Percentiles rank a stretch among this genome's conserved stretches.
Evolutionary conservation across 2,329 filamentous ascomycete species (phyloP).

Genomic region (Sarocladiaceae sp.): DNA sequence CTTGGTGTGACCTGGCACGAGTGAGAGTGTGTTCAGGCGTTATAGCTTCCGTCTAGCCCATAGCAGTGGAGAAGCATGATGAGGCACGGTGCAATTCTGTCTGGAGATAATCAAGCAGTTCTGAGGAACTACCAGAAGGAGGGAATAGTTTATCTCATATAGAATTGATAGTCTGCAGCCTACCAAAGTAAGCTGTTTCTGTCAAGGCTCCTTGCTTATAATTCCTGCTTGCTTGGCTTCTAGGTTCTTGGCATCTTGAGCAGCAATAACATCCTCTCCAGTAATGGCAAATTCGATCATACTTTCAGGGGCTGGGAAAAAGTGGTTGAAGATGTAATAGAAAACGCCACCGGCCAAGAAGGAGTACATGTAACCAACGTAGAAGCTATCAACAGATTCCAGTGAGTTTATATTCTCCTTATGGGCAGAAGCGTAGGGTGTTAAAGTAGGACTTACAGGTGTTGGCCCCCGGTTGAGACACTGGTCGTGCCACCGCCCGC

Average conservation of each 20-base stretch:
- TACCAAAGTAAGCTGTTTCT: slow-evolving; percentile 2
- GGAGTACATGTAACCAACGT: slow-evolving; percentile 6
- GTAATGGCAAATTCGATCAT: slow-evolving; percentile 5
- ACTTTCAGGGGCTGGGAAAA: slow-evolving; percentile 7
- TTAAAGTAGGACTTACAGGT: slow-evolving; percentile 6
- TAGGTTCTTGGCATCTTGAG: slow-evolving; percentile 7
- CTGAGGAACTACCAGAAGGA: slow-evolving; percentile 5
- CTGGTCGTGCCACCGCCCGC: slow-evolving; percentile 2
- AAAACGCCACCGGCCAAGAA: slow-evolving; percentile 4
- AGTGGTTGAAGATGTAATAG: slow-evolving; percentile 6
- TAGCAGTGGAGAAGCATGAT: neutral
- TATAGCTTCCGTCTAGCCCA: neutral
- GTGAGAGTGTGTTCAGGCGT: neutral
- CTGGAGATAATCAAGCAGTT: slow-evolving; percentile 1
- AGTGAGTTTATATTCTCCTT: slow-evolving; percentile 5
- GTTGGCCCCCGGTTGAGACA: slow-evolving; percentile 4
- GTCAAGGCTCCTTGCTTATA: slow-evolving; percentile 2
- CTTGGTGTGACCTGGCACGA: slow-evolving; percentile 2
- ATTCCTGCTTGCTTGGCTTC: slow-evolving; percentile 6
- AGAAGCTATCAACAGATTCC: slow-evolving; percentile 5
- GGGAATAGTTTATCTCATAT: slow-evolving; percentile 4
- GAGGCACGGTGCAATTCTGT: slow-evolving; percentile 1
- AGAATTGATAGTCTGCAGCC: slow-evolving; percentile 4
- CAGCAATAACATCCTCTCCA: slow-evolving; percentile 6
- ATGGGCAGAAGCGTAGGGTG: slow-evolving; percentile 4